These are phyloP conservation scores for Hapsidospora chrysogenum DNA, from an alignment of 495 filamentous ascomycete species.

Conservation along the genomic window DNA sequence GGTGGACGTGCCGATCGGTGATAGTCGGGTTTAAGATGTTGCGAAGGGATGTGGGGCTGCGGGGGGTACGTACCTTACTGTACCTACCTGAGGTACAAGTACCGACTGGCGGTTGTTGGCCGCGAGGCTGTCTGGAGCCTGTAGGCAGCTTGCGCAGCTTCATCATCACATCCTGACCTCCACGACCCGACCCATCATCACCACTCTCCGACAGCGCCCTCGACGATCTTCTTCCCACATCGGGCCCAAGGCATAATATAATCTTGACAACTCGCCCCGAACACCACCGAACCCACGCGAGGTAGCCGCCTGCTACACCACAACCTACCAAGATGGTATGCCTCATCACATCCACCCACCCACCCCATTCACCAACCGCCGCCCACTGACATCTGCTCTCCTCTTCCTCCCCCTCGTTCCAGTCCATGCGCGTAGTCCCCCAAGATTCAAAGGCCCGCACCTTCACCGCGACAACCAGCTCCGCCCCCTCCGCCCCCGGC, in stretches of 20 bases:
- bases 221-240: neutral
- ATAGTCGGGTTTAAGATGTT: too few species aligned
- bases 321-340: slow-evolving; percentile 30
- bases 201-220: slow-evolving; percentile 1
- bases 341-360: slow-evolving; percentile 1
- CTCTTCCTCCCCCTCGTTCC: slow-evolving; percentile 4
- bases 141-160: too few species aligned
- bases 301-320: too few species aligned
- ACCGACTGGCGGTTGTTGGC: too few species aligned
- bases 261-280: neutral
- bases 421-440: slow-evolving; percentile 87
- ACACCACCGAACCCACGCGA: neutral
- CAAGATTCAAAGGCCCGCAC: slow-evolving; percentile 38
- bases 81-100: too few species aligned
- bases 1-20: too few species aligned
- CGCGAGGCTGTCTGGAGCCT: slow-evolving; percentile 32
- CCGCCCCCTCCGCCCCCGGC: slow-evolving; percentile 78
- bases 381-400: neutral
- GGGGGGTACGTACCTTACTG: too few species aligned
- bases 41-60: too few species aligned
- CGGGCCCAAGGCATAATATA: neutral
- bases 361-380: neutral
- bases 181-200: slow-evolving; percentile 1
- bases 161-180: too few species aligned
- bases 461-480: slow-evolving; percentile 39